Base-by-base conservation (phyloP, 805 yeast species). In the Metschnikowia bowlesiae region DNA sequence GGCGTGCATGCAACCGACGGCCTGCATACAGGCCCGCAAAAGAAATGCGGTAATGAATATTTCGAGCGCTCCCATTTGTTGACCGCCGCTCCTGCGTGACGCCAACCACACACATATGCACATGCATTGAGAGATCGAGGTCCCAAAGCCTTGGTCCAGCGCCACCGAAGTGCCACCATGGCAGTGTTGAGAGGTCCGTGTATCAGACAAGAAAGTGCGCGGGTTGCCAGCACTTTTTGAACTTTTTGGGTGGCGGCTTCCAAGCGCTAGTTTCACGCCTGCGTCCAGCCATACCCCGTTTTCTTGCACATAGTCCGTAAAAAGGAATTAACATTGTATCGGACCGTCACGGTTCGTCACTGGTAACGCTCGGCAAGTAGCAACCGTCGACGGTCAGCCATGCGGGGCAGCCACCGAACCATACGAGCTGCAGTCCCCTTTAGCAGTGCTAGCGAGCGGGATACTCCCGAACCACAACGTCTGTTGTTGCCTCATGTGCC, bases 21-120 rank as follows among this genome's bases (percentile, higher is more conserved):
- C 31, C 31, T 31, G 45, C 38, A 33, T n/a, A n/a, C 13, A 11
- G 37, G 6, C 7, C 38, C 13, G 10, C 31, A 44, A 44, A 44
- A 44, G 40, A 44, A 44, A 34, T 14, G 10, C 0, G 18, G 34
- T 44, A 9, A 44, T 35, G 33, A 2, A 4, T 7, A 35, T 14
- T 44, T 44, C 39, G 46, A 7, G 46, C 22, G 29, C 34, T 26
- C 46, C 18, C n/a, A 44, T 44, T 44, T 22, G 46, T 16, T 42
- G 6, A n/a, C 37, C 6, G 45, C 26, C 13, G 14, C 22, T 32
- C 31, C 45, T 42, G 45, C 38, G 34, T 18, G 11, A 6, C 16
- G 30, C 7, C 10, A 6, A 29, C 44, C 13, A 13, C 30, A 32
- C 45, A 42, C 45, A 42, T 42, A 42, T 42, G 45, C 45, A 42